These are phyloP conservation scores for Rhodotorula kratochvilovae DNA, from an alignment of 768 basidiomycete species.

Conservation along the genomic window DNA sequence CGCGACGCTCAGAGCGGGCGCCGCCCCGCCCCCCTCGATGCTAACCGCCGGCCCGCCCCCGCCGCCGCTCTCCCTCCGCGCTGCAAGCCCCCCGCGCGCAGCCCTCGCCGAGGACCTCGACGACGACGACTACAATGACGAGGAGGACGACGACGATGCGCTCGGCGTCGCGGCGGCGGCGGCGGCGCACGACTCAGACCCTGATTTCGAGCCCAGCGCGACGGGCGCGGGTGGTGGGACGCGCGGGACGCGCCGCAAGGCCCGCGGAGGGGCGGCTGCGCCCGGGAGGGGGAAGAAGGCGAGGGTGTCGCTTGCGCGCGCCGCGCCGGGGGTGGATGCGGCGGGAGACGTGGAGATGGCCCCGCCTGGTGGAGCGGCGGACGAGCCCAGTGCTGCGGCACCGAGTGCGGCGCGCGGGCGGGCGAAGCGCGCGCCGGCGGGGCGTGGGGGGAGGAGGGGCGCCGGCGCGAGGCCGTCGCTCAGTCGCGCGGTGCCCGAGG, in stretches of 20 bases:
- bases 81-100: not conserved
- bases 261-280: not conserved
- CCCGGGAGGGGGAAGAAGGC: not conserved
- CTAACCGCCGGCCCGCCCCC: not conserved
- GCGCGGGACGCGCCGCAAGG: not conserved
- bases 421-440: not conserved
- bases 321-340: not conserved
- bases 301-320: not conserved
- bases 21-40: not conserved
- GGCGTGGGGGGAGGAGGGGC: no score
- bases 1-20: not conserved
- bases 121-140: conserved; percentile 3
- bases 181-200: conserved; percentile 4
- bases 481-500: not conserved
- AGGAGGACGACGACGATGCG: not conserved
- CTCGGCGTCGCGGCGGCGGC: not conserved
- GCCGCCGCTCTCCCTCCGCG: not conserved
- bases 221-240: not conserved
- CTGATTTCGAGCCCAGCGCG: not conserved
- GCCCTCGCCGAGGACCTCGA: not conserved
- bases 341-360: conserved; percentile 1
- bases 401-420: not conserved
- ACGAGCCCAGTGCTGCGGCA: not conserved
- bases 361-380: not conserved
- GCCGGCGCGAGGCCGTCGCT: not conserved